Evolutionary conservation across 768 basidiomycete genomes (phyloP), one percentile per base, ranked within the genome.

Genomic region (Suillus ampliporus): DNA sequence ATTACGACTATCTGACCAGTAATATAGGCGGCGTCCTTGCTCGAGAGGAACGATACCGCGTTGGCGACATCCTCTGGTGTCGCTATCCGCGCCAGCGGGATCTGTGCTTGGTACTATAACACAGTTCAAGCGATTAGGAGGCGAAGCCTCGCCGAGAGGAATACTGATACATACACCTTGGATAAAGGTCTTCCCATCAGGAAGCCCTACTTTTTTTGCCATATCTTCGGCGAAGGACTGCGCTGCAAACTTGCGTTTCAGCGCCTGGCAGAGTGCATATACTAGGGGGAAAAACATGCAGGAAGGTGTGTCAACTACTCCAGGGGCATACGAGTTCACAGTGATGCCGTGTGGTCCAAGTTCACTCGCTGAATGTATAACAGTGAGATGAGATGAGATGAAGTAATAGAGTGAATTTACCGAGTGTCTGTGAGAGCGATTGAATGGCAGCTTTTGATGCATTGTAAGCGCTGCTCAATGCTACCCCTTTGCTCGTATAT

Each of bases 361-460:
- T 65, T 75, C 75, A n/a, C 61, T 19, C 3, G 73, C 72, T 74
- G 50, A 43, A 47, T 11, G 3, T 19, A 10, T 31, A 13, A 34
- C n/a, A 19, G 14, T 58, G 31, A 46, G 28, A 58, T 38, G n/a
- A n/a, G n/a, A n/a, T n/a, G 4, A 15, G n/a, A 31, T 31, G 31
- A n/a, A 51, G 28, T n/a, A 13, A 19, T n/a, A n/a, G 26, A 44
- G 15, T 15, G n/a, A n/a, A 60, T 48, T 34, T 21, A 60, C 59
- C 59, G 15, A 65, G 40, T 19, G 60, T 63, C 52, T 78, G 77
- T 3, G 78, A 79, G 11, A 80, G 57, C 13, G 75, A 75, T 38
- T 78, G 65, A 10, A 81, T 66, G 2, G 76, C 77, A 58, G 77
- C 78, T 61, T 80, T 80, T 15, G 71, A 72, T 1, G 72, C 70